Conservation (phyloP, 805 yeast genomes). For the Barnettozyma vustinii region DNA sequence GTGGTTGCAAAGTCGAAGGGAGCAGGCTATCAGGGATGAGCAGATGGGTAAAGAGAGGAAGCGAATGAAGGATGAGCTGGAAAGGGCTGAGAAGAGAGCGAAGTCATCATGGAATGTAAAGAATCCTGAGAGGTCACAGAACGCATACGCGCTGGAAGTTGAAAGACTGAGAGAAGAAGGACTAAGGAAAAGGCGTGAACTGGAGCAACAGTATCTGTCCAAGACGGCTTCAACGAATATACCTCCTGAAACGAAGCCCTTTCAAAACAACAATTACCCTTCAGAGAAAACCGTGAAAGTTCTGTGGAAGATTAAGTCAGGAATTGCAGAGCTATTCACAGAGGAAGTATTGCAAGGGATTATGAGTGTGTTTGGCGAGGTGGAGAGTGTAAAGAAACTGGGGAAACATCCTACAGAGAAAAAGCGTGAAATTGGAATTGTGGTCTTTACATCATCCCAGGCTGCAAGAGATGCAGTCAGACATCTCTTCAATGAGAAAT, state of each 20-base stretch:
- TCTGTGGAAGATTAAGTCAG: constrained; percentile 21
- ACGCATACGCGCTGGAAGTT: constrained; percentile 12
- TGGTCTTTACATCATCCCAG: constrained; percentile 4
- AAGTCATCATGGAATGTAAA: constrained; percentile 14
- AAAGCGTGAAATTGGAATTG: constrained; percentile 17
- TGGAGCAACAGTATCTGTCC: constrained; percentile 11
- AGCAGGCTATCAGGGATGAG: constrained; percentile 9
- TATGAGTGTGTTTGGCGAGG: constrained; percentile 21
- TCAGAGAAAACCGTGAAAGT: constrained; percentile 15
- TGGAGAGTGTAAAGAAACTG: constrained; percentile 11
- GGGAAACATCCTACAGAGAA: constrained; percentile 10
- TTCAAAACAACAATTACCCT: neutral
- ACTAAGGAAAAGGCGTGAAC: constrained; percentile 13
- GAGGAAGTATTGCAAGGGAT: constrained; percentile 20
- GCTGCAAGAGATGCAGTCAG: constrained; percentile 13
- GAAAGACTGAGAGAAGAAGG: constrained; percentile 25
- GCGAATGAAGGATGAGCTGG: constrained; percentile 22
- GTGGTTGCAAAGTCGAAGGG: constrained; percentile 14
- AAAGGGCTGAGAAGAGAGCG: constrained; percentile 16
- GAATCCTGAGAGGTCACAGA: constrained; percentile 4
- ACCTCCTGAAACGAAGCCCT: neutral
- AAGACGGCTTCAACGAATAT: neutral
- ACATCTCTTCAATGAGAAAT: constrained; percentile 13
- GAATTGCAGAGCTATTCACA: constrained; percentile 18
- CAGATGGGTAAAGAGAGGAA: constrained; percentile 15